Percentiles rank a stretch among this genome's conserved stretches.
Evolutionary conservation across 257 asterid genomes (phyloP).

Genomic region (Nicotiana sylvestris): DNA sequence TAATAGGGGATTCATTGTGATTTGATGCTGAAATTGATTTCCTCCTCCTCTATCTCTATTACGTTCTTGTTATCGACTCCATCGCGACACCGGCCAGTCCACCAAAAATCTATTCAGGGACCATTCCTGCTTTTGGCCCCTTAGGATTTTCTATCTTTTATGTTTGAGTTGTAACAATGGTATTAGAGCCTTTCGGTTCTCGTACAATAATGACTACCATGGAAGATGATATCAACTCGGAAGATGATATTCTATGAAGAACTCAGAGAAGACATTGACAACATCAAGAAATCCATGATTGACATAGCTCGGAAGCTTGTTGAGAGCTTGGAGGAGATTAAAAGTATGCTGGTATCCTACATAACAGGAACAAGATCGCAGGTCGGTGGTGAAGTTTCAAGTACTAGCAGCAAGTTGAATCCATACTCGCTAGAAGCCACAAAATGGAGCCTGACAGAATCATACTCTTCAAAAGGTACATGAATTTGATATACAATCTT

Average conservation of each 20-base stretch:
- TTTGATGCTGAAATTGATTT: too few relatives aligned
- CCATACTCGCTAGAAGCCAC: background rate
- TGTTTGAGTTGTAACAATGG: too few relatives aligned
- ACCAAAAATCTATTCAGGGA: too few relatives aligned
- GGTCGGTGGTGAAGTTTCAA: background rate
- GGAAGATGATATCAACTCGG: too few relatives aligned
- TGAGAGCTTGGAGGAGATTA: background rate
- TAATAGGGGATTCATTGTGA: too few relatives aligned
- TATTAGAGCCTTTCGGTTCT: too few relatives aligned
- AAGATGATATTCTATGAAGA: background rate
- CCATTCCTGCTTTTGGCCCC: too few relatives aligned
- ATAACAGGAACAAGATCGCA: background rate
- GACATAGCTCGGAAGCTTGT: background rate
- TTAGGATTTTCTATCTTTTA: too few relatives aligned
- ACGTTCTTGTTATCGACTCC: too few relatives aligned
- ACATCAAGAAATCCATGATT: background rate
- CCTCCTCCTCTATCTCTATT: too few relatives aligned
- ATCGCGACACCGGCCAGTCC: too few relatives aligned
- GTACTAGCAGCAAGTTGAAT: background rate
- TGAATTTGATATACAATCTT: background rate
- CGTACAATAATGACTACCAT: too few relatives aligned
- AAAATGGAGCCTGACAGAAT: background rate
- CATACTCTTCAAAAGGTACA: background rate
- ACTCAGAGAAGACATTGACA: background rate
- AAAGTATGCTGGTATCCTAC: background rate